Conservation (phyloP, 345 rosid genomes). For the Syzygium aromaticum region DNA sequence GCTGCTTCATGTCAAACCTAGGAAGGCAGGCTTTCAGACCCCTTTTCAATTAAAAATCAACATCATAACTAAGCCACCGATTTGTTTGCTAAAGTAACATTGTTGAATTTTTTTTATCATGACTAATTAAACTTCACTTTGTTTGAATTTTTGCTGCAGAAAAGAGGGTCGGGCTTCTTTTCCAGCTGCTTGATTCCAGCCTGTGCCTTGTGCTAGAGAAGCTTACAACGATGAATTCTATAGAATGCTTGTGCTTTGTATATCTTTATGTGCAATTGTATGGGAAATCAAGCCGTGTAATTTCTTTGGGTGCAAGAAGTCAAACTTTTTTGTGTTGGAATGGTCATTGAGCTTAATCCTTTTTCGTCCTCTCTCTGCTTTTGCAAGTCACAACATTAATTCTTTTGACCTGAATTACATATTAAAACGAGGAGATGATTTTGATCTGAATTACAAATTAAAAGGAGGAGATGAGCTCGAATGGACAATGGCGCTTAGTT, state of each 20-base stretch:
- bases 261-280: not conserved
- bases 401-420: not conserved
- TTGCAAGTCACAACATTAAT: not conserved
- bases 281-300: not conserved
- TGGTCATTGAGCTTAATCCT: not conserved
- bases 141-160: slow-evolving; percentile 6
- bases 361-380: not conserved
- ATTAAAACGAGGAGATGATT: not conserved
- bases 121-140: not conserved
- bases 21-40: slow-evolving; percentile 12
- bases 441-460: not conserved
- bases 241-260: not conserved
- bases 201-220: slow-evolving; percentile 6
- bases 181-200: slow-evolving; percentile 28
- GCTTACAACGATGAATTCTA: not conserved
- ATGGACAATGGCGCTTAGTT: not conserved
- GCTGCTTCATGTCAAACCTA: slow-evolving; percentile 18
- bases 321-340: not conserved
- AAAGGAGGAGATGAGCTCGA: not conserved
- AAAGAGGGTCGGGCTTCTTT: slow-evolving; percentile 21
- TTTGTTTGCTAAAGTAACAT: not conserved
- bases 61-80: not conserved
- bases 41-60: not conserved
- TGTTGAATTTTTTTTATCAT: not conserved
- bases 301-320: not conserved